Conservation (phyloP, 2,329 filamentous ascomycete genomes). For the Aspergillus fijiensis region DNA sequence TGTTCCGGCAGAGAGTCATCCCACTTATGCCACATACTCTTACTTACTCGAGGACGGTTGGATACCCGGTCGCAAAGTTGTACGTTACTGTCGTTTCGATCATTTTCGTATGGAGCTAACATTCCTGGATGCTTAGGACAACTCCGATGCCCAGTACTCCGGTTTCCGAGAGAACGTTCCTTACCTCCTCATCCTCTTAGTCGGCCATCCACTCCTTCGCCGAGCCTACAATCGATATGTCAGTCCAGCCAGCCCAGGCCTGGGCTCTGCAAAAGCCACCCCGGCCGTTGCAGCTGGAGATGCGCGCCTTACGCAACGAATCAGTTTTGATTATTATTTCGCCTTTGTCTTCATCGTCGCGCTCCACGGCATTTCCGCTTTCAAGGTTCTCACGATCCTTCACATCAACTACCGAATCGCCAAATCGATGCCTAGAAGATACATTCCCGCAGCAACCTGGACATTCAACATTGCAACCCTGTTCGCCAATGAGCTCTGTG, state of each 20-base stretch:
- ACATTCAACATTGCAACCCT: constrained; percentile 80
- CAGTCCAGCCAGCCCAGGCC: constrained; percentile 40
- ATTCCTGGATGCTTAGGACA: constrained; percentile 59
- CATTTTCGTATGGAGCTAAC: constrained; percentile 6
- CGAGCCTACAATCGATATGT: constrained; percentile 63
- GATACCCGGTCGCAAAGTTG: constrained; percentile 88
- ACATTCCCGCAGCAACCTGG: constrained; percentile 79
- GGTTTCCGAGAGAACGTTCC: constrained; percentile 84
- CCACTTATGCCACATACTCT: constrained; percentile 74
- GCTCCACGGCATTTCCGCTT: constrained; percentile 79
- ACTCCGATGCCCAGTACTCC: constrained; percentile 83
- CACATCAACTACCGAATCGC: constrained; percentile 79
- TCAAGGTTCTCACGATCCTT: constrained; percentile 80
- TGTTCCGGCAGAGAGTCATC: constrained; percentile 65
- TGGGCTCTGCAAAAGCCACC: constrained; percentile 19
- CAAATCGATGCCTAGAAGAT: constrained; percentile 66
- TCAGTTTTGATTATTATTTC: constrained; percentile 80
- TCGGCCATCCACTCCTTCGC: constrained; percentile 77
- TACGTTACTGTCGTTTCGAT: constrained; percentile 44
- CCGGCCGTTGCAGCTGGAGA: constrained; percentile 46
- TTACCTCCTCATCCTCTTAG: constrained; percentile 70
- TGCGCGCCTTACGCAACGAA: constrained; percentile 64
- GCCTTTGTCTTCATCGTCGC: constrained; percentile 73
- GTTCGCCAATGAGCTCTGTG: constrained; percentile 83
- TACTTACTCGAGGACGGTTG: constrained; percentile 74